phyloP scores from a whole-genome alignment of 2,329 filamentous ascomycete genomes.

The Colletotrichum liriopes region DNA sequence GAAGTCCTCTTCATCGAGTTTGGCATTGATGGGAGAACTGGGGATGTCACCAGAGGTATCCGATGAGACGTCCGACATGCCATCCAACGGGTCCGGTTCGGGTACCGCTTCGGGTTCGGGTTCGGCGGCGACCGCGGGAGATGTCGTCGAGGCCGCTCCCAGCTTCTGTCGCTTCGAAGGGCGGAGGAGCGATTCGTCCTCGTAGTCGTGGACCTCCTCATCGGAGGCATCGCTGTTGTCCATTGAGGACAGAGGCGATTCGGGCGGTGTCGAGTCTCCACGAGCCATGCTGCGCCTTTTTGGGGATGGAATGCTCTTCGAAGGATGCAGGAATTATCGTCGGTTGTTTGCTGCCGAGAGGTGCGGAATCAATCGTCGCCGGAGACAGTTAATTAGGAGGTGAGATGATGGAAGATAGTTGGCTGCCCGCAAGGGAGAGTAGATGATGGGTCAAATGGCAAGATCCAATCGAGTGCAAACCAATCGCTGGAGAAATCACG shows the following conservation, averaged over 20 bases:
- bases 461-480: neutral
- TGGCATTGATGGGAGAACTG: constrained; percentile 76
- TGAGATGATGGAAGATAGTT: neutral
- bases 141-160: constrained; percentile 54
- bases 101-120: constrained; percentile 47
- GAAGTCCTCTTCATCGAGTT: constrained; percentile 81
- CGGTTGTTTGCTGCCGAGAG: constrained; percentile 7
- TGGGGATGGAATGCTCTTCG: constrained; percentile 26
- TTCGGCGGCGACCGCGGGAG: constrained; percentile 60
- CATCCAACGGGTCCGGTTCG: constrained; percentile 69
- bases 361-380: constrained; percentile 11
- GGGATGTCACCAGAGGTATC: constrained; percentile 92
- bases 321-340: constrained; percentile 26
- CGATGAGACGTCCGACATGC: constrained; percentile 83
- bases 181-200: constrained; percentile 50
- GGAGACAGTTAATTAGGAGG: neutral
- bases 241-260: constrained; percentile 44
- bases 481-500: constrained; percentile 23
- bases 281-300: constrained; percentile 31
- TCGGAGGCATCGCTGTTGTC: constrained; percentile 42
- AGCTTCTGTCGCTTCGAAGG: constrained; percentile 56
- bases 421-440: neutral
- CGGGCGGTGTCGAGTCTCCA: constrained; percentile 36
- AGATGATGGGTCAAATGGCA: constrained; percentile 5
- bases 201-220: constrained; percentile 43